These are phyloP conservation scores for Hypsizygus marmoreus DNA, from an alignment of 768 basidiomycete genomes.

Conservation along the genomic window DNA sequence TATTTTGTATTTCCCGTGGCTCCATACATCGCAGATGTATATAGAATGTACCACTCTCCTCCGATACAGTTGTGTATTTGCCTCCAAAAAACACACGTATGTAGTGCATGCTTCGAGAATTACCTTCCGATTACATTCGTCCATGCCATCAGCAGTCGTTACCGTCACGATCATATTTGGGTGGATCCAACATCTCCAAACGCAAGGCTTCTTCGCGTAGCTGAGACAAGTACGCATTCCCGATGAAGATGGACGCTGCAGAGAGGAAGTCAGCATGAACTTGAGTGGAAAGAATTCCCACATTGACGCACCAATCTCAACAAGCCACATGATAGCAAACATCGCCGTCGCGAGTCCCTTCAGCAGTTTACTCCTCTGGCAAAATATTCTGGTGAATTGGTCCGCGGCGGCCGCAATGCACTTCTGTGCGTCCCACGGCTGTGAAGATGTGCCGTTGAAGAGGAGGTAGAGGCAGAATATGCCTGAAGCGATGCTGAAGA, in stretches of 20 bases:
- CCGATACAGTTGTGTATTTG: no score
- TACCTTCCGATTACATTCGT: no score
- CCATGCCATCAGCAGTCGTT: conserved; percentile 11
- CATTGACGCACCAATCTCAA: conserved; percentile 16
- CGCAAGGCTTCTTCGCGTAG: conserved; percentile 11
- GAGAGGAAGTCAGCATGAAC: background rate
- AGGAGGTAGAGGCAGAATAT: conserved; percentile 28
- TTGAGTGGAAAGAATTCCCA: background rate
- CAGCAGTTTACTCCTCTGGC: conserved; percentile 11
- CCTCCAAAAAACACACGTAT: no score
- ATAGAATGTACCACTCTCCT: background rate
- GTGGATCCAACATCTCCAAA: conserved; percentile 10
- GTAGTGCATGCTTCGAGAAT: no score
- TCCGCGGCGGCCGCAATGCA: conserved; percentile 13
- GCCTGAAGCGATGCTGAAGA: conserved; percentile 29
- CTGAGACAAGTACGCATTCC: conserved; percentile 13
- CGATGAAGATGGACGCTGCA: conserved; percentile 12
- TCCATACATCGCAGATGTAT: background rate
- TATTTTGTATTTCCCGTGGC: background rate
- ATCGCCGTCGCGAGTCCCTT: conserved; percentile 13
- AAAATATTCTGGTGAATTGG: conserved; percentile 14
- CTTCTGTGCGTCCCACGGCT: conserved; percentile 8
- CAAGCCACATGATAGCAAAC: conserved; percentile 16
- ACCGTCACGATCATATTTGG: conserved; percentile 14
- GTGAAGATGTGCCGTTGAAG: conserved; percentile 18